Percentiles rank a stretch among this genome's conserved stretches.
Evolutionary conservation across 176 grass and related monocot species (phyloP).

Genomic region (Pharus latifolius): DNA sequence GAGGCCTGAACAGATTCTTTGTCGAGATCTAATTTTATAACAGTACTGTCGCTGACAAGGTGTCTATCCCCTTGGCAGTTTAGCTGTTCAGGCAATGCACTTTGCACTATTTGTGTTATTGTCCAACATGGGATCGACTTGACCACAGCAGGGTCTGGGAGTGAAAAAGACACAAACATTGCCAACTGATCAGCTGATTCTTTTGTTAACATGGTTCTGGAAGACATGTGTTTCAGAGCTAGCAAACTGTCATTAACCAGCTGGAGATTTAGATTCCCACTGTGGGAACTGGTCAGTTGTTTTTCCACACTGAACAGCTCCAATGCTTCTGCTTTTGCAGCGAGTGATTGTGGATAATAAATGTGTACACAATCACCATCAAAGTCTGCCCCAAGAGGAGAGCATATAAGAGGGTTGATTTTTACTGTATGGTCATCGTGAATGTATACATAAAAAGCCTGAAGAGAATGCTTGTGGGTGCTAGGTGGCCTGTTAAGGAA

Average conservation of each 20-base stretch:
- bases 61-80: conserved; percentile 43
- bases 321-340: conserved; percentile 87
- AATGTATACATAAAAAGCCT: conserved; percentile 77
- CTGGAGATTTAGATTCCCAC: conserved; percentile 65
- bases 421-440: conserved; percentile 90
- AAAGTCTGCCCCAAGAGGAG: conserved; percentile 75
- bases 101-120: conserved; percentile 60
- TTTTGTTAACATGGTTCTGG: conserved; percentile 30
- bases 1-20: conserved; percentile 46
- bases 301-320: conserved; percentile 87
- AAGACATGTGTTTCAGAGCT: conserved; percentile 56
- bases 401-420: conserved; percentile 88
- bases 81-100: conserved; percentile 45
- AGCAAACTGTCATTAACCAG: conserved; percentile 64
- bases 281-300: conserved; percentile 66
- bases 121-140: conserved; percentile 49
- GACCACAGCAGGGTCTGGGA: conserved; percentile 49
- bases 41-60: conserved; percentile 33
- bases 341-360: conserved; percentile 83
- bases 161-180: conserved; percentile 46
- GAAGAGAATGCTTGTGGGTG: conserved; percentile 90
- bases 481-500: conserved; percentile 90
- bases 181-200: conserved; percentile 53
- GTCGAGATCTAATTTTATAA: conserved; percentile 49
- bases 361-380: conserved; percentile 93